A percentile compares a stretch with the other conserved stretches of the same genome.
Evolutionary conservation across 768 basidiomycete genomes (phyloP).

Genomic region (Coprinellus aureogranulatus): DNA sequence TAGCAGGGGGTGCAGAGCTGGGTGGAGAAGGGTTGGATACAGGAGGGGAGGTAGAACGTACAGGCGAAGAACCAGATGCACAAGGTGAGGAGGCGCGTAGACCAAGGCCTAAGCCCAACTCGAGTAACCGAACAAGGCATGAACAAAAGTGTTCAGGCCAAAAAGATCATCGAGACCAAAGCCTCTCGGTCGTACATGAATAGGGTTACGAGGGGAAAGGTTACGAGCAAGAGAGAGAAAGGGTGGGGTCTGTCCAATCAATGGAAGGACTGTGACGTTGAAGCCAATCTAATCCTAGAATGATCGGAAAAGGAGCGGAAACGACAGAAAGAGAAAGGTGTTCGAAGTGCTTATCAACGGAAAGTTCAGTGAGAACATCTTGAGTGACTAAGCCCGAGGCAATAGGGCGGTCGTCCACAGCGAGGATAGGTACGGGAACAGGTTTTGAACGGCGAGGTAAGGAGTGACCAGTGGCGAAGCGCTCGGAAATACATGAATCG

Average conservation of each 20-base stretch:
- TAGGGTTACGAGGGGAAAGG: constrained; percentile 16
- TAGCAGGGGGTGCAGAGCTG: constrained; percentile 3
- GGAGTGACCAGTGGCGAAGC: constrained; percentile 30
- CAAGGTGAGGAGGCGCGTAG: constrained; percentile 11
- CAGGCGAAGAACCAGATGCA: constrained; percentile 9
- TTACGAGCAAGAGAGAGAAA: constrained; percentile 25
- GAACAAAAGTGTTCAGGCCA: constrained; percentile 1
- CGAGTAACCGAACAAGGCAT: constrained; percentile 13
- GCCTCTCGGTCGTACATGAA: constrained; percentile 20
- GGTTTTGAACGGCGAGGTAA: constrained; percentile 28
- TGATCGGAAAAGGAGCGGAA: constrained; percentile 31
- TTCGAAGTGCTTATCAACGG: constrained; percentile 28
- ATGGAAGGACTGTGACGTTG: constrained; percentile 31
- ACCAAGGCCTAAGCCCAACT: constrained; percentile 28
- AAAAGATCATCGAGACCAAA: constrained; percentile 20
- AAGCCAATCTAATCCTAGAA: constrained; percentile 39
- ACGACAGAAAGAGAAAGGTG: constrained; percentile 27
- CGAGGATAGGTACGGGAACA: constrained; percentile 32
- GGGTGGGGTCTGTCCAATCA: constrained; percentile 27
- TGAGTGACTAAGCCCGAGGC: constrained; percentile 39
- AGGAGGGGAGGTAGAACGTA: constrained; percentile 1
- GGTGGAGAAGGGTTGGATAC: constrained; percentile 2
- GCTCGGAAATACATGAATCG: constrained; percentile 34
- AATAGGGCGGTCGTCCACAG: constrained; percentile 37
- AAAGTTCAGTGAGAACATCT: constrained; percentile 29